Evolutionary conservation across 2,329 filamentous ascomycete species (phyloP), one percentile per base, ranked within the genome.

Genomic region (Chrysoporthe puriensis): DNA sequence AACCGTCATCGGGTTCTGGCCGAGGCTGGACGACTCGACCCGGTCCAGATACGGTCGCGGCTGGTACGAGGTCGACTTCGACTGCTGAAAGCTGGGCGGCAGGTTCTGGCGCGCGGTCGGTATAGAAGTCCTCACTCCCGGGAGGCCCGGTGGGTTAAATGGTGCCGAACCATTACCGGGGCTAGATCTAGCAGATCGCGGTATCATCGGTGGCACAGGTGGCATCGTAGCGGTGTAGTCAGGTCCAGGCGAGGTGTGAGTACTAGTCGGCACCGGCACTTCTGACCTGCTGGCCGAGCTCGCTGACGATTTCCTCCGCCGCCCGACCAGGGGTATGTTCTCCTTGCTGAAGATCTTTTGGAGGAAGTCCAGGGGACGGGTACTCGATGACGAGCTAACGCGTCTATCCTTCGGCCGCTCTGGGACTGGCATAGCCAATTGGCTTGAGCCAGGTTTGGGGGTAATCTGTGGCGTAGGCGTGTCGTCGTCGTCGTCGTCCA

Each of bases 161-260:
- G 77, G 75, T 0, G 73, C 70, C 0, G 72, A 67, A 4, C 50
- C 64, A 43, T 70, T 71, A 2, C 70, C 74, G 0, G 77, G 78
- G 44, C 77, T 79, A 3, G 77, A 78, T 40, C 72, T 75, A 44
- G 74, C 73, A 9, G 77, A 76, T 52, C 77, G 71, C n/a, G 73
- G 74, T 13, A 44, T 8, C 0, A 68, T 44, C 13, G 36, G 36
- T 21, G 62, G 66, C 16, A 63, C 62, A 4, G 62, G 42, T 3
- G 68, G 62, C 68, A 68, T 68, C 9, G 16, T 62, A 6, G 62
- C 66, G 3, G 43, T 32, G 11, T 60, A 58, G 4, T 43, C 62
- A 6, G n/a, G 1, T 14, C 66, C 65, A 14, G 68, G 66, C n/a
- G 68, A 70, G n/a, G 62, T 68, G 2, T 54, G 44, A 42, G 46